phyloP scores from a whole-genome alignment of 768 basidiomycete species.

The Russula lepida region DNA sequence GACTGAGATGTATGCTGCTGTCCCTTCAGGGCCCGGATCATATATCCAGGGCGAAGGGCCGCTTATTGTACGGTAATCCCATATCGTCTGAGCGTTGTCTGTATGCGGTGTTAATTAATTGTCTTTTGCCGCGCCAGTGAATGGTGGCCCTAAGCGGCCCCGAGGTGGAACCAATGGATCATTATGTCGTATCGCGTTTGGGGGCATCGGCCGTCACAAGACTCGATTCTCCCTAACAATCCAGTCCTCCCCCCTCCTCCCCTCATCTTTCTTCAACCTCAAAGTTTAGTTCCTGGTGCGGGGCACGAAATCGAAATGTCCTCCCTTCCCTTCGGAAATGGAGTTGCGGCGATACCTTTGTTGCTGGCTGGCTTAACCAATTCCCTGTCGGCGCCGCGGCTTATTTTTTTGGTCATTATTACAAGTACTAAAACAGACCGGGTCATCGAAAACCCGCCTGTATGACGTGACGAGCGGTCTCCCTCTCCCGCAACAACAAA shows the following conservation, averaged over 20 bases:
- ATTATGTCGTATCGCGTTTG: neutral
- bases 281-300: too few species aligned
- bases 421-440: too few species aligned
- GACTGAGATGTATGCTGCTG: neutral
- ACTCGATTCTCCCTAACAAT: neutral
- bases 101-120: neutral
- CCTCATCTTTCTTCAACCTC: too few species aligned
- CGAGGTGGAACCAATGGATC: neutral
- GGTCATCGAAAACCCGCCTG: too few species aligned
- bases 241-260: neutral
- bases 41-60: neutral
- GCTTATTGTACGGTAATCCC: neutral
- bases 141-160: neutral
- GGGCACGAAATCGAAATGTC: too few species aligned
- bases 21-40: neutral
- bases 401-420: neutral
- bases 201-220: too few species aligned
- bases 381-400: too few species aligned
- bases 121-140: neutral
- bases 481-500: too few species aligned
- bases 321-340: neutral
- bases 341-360: neutral
- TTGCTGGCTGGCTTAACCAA: neutral
- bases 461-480: too few species aligned
- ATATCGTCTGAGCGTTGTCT: neutral